Evolutionary conservation across 306 rosid species (phyloP).

Genomic region (Vigna trinervia): DNA sequence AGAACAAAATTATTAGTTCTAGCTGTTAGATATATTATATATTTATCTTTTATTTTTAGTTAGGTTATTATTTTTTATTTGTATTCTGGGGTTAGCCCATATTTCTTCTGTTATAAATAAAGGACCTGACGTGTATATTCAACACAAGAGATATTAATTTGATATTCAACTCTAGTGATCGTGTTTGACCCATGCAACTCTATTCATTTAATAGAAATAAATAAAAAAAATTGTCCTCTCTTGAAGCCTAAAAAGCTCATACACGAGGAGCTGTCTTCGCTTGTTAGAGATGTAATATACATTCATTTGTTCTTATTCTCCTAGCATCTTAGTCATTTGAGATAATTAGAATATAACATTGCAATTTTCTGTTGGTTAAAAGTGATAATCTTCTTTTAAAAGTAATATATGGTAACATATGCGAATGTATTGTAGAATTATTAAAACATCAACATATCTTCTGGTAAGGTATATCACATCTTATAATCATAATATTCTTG

Average conservation of each 20-base stretch:
- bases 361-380: background rate
- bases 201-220: background rate
- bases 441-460: conserved; percentile 4
- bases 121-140: too few species aligned
- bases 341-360: background rate
- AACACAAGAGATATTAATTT: too few species aligned
- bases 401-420: conserved; percentile 6
- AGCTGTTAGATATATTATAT: too few species aligned
- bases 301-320: background rate
- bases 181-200: background rate
- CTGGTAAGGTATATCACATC: conserved; percentile 4
- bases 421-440: conserved; percentile 20
- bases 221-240: background rate
- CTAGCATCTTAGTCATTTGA: background rate
- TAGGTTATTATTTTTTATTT: too few species aligned
- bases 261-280: background rate
- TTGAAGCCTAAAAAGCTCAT: background rate
- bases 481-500: conserved; percentile 29
- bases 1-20: too few species aligned
- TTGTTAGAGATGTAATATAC: background rate
- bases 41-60: too few species aligned
- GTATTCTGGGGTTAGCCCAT: too few species aligned
- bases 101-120: too few species aligned
- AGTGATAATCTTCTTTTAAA: background rate
- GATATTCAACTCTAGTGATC: background rate